Conservation (phyloP, 2,329 filamentous ascomycete genomes). For the Knufia fluminis region DNA sequence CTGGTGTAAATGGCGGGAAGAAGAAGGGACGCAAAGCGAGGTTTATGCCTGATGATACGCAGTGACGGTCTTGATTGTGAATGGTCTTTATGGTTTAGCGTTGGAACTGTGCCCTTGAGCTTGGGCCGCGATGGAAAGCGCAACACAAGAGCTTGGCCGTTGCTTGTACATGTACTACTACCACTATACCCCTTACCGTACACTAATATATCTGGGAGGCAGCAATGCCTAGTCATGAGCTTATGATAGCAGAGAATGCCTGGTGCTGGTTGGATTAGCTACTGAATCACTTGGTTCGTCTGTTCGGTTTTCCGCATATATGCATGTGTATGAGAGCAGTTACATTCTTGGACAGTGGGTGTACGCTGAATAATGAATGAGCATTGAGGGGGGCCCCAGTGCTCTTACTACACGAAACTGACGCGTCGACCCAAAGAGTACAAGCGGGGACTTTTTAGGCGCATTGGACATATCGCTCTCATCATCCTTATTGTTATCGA, state of each 20-base stretch:
- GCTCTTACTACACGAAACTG: no score
- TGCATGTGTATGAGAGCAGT: no score
- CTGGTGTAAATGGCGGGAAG: slow-evolving; percentile 19
- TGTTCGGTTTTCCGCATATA: no score
- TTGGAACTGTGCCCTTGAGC: not conserved
- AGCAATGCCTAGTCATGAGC: not conserved
- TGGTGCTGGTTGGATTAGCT: not conserved
- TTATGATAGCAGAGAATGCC: not conserved
- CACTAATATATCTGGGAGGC: not conserved
- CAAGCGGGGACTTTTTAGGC: no score
- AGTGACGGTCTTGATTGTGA: slow-evolving; percentile 16
- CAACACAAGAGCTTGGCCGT: not conserved
- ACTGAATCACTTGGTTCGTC: no score
- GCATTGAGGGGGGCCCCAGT: no score
- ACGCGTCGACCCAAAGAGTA: no score
- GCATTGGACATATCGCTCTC: no score
- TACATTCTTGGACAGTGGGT: no score
- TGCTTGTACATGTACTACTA: slow-evolving; percentile 1
- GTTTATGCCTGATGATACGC: slow-evolving; percentile 33
- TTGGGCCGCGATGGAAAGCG: slow-evolving; percentile 11
- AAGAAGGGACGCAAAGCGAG: slow-evolving; percentile 8
- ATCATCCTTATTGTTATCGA: no score
- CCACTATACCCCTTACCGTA: not conserved
- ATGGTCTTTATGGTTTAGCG: not conserved
- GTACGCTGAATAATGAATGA: no score